Evolutionary conservation across 192 early-diverging fungal genomes (phyloP).

Genomic region (Podila epicladia): DNA sequence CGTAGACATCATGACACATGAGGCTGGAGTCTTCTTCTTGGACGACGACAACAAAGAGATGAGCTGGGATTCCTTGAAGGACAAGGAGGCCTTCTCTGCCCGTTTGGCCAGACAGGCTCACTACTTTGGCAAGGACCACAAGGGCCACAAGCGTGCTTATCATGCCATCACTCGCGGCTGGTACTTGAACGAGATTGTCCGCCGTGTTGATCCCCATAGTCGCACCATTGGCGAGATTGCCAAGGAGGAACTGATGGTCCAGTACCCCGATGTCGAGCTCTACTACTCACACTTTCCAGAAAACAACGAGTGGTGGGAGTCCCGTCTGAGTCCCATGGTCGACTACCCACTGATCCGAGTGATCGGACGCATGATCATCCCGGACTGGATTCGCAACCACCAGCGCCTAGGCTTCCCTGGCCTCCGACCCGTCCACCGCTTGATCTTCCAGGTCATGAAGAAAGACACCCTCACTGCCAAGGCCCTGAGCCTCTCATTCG

Average conservation of each 20-base stretch:
- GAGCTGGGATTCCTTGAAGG: constrained; percentile 50
- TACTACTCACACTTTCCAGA: constrained; percentile 55
- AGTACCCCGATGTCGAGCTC: constrained; percentile 61
- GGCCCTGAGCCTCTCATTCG: neutral
- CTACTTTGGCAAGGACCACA: constrained; percentile 56
- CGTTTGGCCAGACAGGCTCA: constrained; percentile 68
- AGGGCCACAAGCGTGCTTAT: constrained; percentile 63
- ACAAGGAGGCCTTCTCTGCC: constrained; percentile 62
- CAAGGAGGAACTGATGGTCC: constrained; percentile 64
- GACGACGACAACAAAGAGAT: constrained; percentile 53
- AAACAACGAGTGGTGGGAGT: constrained; percentile 36
- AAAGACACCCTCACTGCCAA: neutral
- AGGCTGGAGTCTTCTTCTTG: constrained; percentile 70
- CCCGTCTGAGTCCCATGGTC: constrained; percentile 55
- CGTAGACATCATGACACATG: constrained; percentile 67
- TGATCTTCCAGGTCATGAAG: neutral
- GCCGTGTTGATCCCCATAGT: constrained; percentile 65
- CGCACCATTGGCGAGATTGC: constrained; percentile 70
- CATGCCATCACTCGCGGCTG: constrained; percentile 75
- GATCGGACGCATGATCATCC: constrained; percentile 59
- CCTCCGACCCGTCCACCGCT: neutral
- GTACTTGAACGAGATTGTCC: constrained; percentile 78
- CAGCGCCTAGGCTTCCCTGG: neutral
- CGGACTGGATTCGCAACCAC: constrained; percentile 24
- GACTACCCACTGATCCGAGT: constrained; percentile 58